Base-by-base conservation (phyloP, 352 stramenopile species). In the Phytophthora capsici region DNA sequence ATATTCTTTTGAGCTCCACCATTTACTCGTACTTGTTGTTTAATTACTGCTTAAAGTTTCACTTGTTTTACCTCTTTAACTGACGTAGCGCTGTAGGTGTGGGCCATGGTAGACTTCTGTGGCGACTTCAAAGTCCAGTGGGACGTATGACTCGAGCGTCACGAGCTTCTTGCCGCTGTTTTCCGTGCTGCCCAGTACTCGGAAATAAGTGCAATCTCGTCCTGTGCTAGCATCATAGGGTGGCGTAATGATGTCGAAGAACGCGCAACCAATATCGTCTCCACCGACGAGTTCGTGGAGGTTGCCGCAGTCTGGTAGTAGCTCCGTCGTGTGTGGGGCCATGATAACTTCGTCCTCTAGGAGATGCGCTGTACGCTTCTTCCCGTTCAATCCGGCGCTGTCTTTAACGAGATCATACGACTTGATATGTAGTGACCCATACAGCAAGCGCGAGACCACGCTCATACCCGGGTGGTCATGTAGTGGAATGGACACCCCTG, bases 241-340 rank as follows among this genome's bases (percentile, higher is more conserved):
- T n/a, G 87, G 87, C 19, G 85, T 93, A 48, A 93, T 82, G 53
- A 95, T 91, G 76, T 95, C 87, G 38, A 95, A 85, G 56, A 95
- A 89, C 4, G 87, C 87, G 48, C 87, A 95, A 22, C 87, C 87
- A 43, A 86, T 73, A n/a, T 81, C 74, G 22, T 73, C 71, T 8
- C 80, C 85, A n/a, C 82, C 84, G 16, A 91, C 68, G 25, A 95
- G 83, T 57, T 95, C 75, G 56, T 95, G 87, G 47, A 95, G 57
- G 65, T 95, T 95, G 49, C 84, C 80, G 34, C 62, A 69, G 55
- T 88, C 73, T 3, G 87, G 87, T 36, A 90, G 66, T 70, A 95
- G 63, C 53, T 90, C 83, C 19, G 73, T 89, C 48, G 85, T 94
- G 70, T 76, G 58, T 2, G 87, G 87, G 3, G 80, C 84, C n/a